Evolutionary conservation across 495 filamentous ascomycete genomes (phyloP).

Genomic region (Penicillium arizonense): DNA sequence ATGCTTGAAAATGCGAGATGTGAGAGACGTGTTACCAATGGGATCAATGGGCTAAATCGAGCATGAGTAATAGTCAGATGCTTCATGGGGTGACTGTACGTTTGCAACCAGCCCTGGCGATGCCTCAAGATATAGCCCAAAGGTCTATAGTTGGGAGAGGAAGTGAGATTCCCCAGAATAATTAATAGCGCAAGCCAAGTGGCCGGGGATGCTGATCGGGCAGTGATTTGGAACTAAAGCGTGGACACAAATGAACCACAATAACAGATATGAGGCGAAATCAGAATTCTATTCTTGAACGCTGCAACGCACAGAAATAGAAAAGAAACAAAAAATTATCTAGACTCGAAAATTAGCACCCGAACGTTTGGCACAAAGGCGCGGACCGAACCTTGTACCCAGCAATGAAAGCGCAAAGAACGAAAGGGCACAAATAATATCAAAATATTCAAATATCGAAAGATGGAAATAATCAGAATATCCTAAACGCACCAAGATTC

Average conservation of each 20-base stretch:
- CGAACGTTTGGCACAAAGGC: conserved; percentile 6
- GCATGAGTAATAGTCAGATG: conserved; percentile 32
- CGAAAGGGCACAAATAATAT: conserved; percentile 17
- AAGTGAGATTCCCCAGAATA: conserved; percentile 5
- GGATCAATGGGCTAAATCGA: conserved; percentile 21
- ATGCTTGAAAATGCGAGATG: conserved; percentile 12
- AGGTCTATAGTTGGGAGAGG: conserved; percentile 11
- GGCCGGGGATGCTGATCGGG: conserved; percentile 15
- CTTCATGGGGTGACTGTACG: conserved; percentile 32
- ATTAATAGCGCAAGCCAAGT: conserved; percentile 15
- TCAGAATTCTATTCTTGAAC: conserved; percentile 24
- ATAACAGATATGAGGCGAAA: conserved; percentile 25
- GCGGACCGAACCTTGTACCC: conserved; percentile 37
- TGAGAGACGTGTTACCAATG: conserved; percentile 46
- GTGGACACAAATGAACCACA: conserved; percentile 40
- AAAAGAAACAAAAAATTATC: conserved; percentile 7
- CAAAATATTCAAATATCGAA: conserved; percentile 20
- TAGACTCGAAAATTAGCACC: conserved; percentile 10
- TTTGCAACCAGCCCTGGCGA: conserved; percentile 34
- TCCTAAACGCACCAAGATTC: conserved; percentile 19
- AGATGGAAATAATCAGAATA: conserved; percentile 10
- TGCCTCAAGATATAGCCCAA: conserved; percentile 41
- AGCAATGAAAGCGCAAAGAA: conserved; percentile 16
- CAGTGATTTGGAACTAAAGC: conserved; percentile 20
- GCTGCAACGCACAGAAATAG: conserved; percentile 11